These are phyloP conservation scores for Talaromyces albobiverticillius DNA, from an alignment of 2,329 filamentous ascomycete species.

Conservation along the genomic window DNA sequence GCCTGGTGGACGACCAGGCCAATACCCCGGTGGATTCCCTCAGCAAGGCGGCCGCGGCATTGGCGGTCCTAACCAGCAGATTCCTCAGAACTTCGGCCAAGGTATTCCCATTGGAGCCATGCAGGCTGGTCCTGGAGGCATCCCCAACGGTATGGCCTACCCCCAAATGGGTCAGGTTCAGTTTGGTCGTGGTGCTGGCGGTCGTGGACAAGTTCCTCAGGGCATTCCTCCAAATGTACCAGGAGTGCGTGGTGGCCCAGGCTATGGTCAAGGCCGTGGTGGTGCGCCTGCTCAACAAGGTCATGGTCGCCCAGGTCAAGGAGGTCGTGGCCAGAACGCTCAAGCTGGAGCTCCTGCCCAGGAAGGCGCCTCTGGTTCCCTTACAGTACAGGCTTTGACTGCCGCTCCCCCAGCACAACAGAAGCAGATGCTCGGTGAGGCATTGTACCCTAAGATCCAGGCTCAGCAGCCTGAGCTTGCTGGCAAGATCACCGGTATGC, in stretches of 20 bases:
- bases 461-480: conserved; percentile 91
- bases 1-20: conserved; percentile 78
- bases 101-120: conserved; percentile 59
- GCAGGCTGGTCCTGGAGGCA: conserved; percentile 62
- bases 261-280: conserved; percentile 44
- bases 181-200: conserved; percentile 65
- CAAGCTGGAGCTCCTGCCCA: conserved; percentile 25
- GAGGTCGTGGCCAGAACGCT: conserved; percentile 39
- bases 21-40: conserved; percentile 77
- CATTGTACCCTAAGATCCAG: conserved; percentile 98
- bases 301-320: conserved; percentile 42
- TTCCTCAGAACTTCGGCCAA: conserved; percentile 83
- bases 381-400: conserved; percentile 53
- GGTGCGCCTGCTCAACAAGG: conserved; percentile 37
- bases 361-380: conserved; percentile 36
- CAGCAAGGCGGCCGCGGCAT: conserved; percentile 87
- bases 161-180: conserved; percentile 80
- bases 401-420: conserved; percentile 68
- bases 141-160: conserved; percentile 75
- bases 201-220: conserved; percentile 62
- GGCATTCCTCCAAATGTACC: conserved; percentile 27
- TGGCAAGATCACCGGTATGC: conserved; percentile 99
- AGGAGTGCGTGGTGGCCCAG: conserved; percentile 47
- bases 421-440: conserved; percentile 98
- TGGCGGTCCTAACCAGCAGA: conserved; percentile 70